Evolutionary conservation across 192 early-diverging fungal species (phyloP), one percentile per base, ranked within the genome.

Genomic region (Gryganskiella cystojenkinii): DNA sequence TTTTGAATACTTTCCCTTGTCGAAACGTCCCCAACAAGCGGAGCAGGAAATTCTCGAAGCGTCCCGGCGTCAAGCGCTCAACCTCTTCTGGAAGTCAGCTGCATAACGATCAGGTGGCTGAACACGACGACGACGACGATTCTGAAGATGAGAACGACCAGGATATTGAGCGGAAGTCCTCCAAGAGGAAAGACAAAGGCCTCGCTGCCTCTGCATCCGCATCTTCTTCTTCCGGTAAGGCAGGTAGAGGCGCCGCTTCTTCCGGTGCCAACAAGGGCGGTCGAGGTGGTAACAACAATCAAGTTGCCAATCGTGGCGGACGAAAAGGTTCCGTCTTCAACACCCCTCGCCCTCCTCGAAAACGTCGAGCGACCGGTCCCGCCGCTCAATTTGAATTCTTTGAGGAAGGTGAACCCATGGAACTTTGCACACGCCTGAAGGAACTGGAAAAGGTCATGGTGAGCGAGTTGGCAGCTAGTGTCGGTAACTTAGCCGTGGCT

Each of bases 1-100:
- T 78, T 56, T 78, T 78, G 34, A 78, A 78, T 43, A 78, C 74
- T 0, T 64, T 78, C 22, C 74, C 74, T 7, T 56, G 74, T 13
- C 46, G 74, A 17, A 68, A 78, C 27, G 31, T 49, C 0, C 74
- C 74, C 7, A 64, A 59, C 47, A 78, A 78, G 31, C 28, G 59
- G 4, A 58, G 64, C 15, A 61, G 72, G 60, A 56, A 62, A 34
- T 31, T 31, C 28, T 34, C 55, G 37, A 69, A 64, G 20, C 68
- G 31, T 40, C 35, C 61, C 0, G 49, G 24, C 0, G 28, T 30
- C 25, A 55, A 33, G 37, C 33, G 43, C 2, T 25, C 24, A 28
- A 28, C 25, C 30, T 42, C 45, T 19, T 40, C 42, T 7, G 64
- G 65, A 19, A 31, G 22, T 7, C 44, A 63, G 24, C 25, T 28